Percentiles rank a stretch among this genome's conserved stretches.
Conservation (phyloP, 2,329 filamentous ascomycete genomes). For the Rutstroemia sydowiana region DNA sequence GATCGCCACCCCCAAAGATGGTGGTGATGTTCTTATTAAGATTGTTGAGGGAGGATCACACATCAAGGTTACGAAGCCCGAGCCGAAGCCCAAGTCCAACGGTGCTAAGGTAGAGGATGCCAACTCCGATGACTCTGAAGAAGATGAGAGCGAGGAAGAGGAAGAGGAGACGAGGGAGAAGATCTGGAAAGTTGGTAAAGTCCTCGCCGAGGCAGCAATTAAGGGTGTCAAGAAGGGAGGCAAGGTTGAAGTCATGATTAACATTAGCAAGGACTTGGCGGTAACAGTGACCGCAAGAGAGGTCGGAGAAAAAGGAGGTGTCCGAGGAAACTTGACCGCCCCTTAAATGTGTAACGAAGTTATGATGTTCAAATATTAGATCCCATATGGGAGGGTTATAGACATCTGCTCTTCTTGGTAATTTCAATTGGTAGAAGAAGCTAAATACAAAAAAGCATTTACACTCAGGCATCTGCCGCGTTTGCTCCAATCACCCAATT, state of each 20-base stretch:
- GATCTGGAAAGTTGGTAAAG: constrained; percentile 79
- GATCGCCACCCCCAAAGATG: constrained; percentile 67
- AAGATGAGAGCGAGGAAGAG: constrained; percentile 62
- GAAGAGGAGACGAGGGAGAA: constrained; percentile 84
- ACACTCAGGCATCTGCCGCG: background rate
- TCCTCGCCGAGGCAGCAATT: constrained; percentile 79
- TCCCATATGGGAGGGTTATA: constrained; percentile 3
- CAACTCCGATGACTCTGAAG: constrained; percentile 49
- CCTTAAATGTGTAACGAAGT: constrained; percentile 22
- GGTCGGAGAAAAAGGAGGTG: constrained; percentile 49
- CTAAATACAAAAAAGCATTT: background rate
- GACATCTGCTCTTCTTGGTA: background rate
- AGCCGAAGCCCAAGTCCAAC: constrained; percentile 63
- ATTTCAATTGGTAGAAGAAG: background rate
- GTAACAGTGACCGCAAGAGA: constrained; percentile 78
- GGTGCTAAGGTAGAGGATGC: constrained; percentile 51
- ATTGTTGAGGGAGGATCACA: constrained; percentile 82
- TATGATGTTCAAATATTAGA: constrained; percentile 2
- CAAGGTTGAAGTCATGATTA: constrained; percentile 92
- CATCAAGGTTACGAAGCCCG: constrained; percentile 88
- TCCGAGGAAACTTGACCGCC: constrained; percentile 26
- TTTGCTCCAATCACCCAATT: no score
- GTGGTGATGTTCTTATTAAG: constrained; percentile 82
- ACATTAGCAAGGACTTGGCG: constrained; percentile 71
- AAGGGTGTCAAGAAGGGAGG: constrained; percentile 77